Evolutionary conservation across 208 protist genomes (phyloP).

Genomic region (Eutreptiella sp.): DNA sequence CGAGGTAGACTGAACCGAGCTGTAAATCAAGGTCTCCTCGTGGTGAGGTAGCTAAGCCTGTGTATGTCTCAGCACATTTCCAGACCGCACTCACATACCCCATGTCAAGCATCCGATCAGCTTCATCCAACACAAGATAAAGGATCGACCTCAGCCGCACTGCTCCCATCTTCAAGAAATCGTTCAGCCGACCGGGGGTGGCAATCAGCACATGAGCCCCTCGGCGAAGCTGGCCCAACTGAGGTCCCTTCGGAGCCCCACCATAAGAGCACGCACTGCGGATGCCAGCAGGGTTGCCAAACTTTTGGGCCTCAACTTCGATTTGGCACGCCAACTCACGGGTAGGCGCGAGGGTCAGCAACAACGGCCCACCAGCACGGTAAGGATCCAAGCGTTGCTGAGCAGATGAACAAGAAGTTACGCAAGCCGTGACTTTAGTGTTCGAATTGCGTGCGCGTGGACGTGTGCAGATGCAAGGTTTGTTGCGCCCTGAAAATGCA

Average conservation of each 20-base stretch:
- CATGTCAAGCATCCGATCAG: conserved; percentile 70
- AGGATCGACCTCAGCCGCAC: conserved; percentile 51
- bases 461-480: no score
- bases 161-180: conserved; percentile 88
- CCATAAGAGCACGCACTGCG: conserved; percentile 90
- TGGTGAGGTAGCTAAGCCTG: no score
- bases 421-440: no score
- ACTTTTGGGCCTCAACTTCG: conserved; percentile 86
- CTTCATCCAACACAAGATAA: conserved; percentile 80
- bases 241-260: conserved; percentile 84
- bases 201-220: conserved; percentile 82
- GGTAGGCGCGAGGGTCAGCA: conserved; percentile 93
- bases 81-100: no score
- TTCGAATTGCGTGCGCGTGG: no score
- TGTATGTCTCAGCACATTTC: no score
- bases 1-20: no score
- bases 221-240: conserved; percentile 80
- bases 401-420: no score
- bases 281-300: conserved; percentile 70
- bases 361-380: conserved; percentile 88
- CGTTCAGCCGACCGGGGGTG: conserved; percentile 94
- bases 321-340: conserved; percentile 97
- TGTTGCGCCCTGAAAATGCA: no score
- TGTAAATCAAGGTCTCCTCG: no score
- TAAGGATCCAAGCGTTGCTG: no score